Evolutionary conservation across 495 filamentous ascomycete genomes (phyloP).

Genomic region (Xylaria flabelliformis): DNA sequence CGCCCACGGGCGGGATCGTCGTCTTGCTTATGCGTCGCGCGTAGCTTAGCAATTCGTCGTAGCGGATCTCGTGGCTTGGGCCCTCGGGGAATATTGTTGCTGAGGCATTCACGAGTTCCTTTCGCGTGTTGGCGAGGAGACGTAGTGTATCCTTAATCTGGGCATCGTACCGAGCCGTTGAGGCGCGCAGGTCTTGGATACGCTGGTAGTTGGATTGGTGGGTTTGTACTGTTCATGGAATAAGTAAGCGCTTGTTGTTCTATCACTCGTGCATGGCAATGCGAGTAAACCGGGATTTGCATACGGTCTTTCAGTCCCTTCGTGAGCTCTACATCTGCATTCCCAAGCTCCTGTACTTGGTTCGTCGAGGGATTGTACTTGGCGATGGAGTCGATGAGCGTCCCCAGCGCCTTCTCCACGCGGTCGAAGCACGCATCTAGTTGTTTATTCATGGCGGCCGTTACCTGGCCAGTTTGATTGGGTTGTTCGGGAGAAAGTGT

Average conservation of each 20-base stretch:
- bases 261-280: background rate
- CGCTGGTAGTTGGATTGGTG: conserved; percentile 73
- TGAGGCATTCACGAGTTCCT: conserved; percentile 66
- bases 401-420: conserved; percentile 69
- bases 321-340: conserved; percentile 70
- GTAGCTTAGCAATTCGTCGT: conserved; percentile 71
- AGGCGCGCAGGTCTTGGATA: conserved; percentile 66
- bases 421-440: conserved; percentile 68
- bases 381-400: conserved; percentile 74
- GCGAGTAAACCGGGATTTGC: conserved; percentile 17
- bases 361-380: conserved; percentile 75
- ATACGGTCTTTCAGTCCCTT: conserved; percentile 64
- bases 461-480: background rate
- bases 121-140: conserved; percentile 68
- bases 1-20: conserved; percentile 70
- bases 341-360: conserved; percentile 67
- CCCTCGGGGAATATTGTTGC: conserved; percentile 56
- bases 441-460: conserved; percentile 60
- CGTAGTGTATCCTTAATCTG: conserved; percentile 66
- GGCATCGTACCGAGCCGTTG: conserved; percentile 63
- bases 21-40: conserved; percentile 76
- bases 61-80: conserved; percentile 57
- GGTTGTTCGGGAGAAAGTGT: background rate
- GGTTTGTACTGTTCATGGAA: conserved; percentile 54
- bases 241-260: background rate